These are phyloP conservation scores for Cutaneotrichosporon arboriforme DNA, from an alignment of 1,284 basidiomycete species.

Conservation along the genomic window DNA sequence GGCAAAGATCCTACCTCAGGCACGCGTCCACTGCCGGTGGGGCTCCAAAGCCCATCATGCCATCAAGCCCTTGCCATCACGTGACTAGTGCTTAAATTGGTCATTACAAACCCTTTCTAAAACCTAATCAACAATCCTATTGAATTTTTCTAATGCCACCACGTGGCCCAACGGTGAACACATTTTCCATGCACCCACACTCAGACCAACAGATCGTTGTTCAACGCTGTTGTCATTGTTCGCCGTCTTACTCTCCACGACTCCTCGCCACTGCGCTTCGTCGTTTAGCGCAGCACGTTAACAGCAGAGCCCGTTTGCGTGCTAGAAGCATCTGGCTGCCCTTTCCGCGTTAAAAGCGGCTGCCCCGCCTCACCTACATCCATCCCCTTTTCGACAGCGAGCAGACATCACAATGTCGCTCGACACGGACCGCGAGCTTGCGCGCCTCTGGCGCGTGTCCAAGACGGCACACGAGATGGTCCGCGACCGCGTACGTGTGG, in stretches of 20 bases:
- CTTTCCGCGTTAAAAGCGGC: no score
- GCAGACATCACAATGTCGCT: constrained; percentile 24
- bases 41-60: no score
- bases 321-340: background rate
- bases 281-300: background rate
- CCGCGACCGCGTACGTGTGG: constrained; percentile 62
- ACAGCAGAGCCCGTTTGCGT: background rate
- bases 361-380: background rate
- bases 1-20: no score
- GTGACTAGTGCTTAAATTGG: no score
- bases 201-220: background rate
- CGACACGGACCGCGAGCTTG: constrained; percentile 43
- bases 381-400: background rate
- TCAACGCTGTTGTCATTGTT: no score
- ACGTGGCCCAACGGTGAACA: background rate
- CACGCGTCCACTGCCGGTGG: no score
- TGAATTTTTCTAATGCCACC: no score
- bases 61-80: no score
- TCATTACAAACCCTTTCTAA: no score
- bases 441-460: constrained; percentile 87
- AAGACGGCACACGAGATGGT: constrained; percentile 95
- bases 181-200: background rate
- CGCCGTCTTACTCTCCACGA: no score
- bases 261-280: background rate
- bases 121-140: no score